Conservation (phyloP, 2,329 filamentous ascomycete species). For the Pseudocercospora musae region DNA sequence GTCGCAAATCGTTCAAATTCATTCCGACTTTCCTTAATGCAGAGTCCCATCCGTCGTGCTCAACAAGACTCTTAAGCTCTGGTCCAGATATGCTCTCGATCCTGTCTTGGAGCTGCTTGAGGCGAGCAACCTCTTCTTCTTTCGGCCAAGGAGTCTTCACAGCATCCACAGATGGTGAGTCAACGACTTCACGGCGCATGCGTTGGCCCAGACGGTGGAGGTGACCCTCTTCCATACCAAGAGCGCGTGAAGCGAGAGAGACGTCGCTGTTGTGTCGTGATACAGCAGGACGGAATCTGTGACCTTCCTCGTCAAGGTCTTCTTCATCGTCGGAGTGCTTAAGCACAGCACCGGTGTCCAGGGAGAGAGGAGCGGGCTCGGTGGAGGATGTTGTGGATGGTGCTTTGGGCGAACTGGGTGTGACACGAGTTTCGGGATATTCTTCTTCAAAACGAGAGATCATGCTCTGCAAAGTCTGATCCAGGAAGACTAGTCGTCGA, state of each 20-base stretch:
- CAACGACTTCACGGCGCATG: slow-evolving; percentile 61
- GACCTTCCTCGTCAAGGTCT: slow-evolving; percentile 33
- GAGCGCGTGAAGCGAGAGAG: slow-evolving; percentile 62
- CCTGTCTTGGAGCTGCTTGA: slow-evolving; percentile 40
- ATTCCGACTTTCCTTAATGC: slow-evolving; percentile 61
- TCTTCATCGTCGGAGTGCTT: slow-evolving; percentile 32
- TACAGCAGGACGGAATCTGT: slow-evolving; percentile 40
- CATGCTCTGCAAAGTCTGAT: slow-evolving; percentile 82
- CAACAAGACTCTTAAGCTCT: slow-evolving; percentile 61
- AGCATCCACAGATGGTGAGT: slow-evolving; percentile 37
- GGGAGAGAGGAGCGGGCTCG: slow-evolving; percentile 13
- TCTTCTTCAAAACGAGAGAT: slow-evolving; percentile 96
- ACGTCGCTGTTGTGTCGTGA: slow-evolving; percentile 63
- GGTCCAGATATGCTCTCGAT: slow-evolving; percentile 55
- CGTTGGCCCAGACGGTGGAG: slow-evolving; percentile 67
- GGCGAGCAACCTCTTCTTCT: slow-evolving; percentile 35
- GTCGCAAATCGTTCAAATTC: slow-evolving; percentile 65
- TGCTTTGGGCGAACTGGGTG: slow-evolving; percentile 19
- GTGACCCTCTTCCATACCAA: slow-evolving; percentile 66
- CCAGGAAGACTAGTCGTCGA: slow-evolving; percentile 79
- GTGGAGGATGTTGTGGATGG: slow-evolving; percentile 21
- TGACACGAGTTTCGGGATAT: slow-evolving; percentile 78
- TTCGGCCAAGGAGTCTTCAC: slow-evolving; percentile 23
- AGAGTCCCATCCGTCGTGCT: slow-evolving; percentile 55
- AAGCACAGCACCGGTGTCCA: slow-evolving; percentile 23